Base-by-base conservation (phyloP, 208 protist genomes). In the Sergeia podlipaevii region DNA sequence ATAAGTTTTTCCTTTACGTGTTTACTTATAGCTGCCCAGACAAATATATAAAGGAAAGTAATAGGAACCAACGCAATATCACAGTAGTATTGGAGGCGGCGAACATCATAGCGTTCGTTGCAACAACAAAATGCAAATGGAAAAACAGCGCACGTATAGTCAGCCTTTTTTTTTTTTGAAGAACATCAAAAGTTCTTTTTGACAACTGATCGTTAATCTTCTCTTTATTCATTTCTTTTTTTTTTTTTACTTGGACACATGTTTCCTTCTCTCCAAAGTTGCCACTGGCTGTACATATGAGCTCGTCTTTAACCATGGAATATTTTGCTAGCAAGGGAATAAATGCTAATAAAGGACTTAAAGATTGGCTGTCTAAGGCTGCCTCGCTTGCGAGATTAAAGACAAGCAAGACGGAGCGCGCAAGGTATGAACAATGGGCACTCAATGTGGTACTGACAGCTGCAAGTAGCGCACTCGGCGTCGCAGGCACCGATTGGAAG, bases 401-500 rank as follows among this genome's bases (percentile, higher is more conserved):
- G 44, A 29, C 49, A 17, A 68, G 47, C 20, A 65, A 55, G 10
- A 67, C 42, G 10, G 77, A 79, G 33, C 60, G 61, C 21, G 48
- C 64, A 30, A 65, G 65, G 17, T 93, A 93, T 47, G 79, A 85
- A 42, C 32, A 62, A 4, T 93, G 86, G 82, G 86, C 70, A 0
- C 29, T 93, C 30, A 45, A 57, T 26, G 60, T 63, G 6, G 53
- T 93, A 24, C 79, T 90, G 47, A 66, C 83, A 3, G 77, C 79
- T 0, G 32, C 74, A 30, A 53, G 58, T 6, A 49, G 44, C 2
- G 50, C 62, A 10, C 65, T 64, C 6, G 75, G 74, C 6, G 56
- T 80, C 15, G 60, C 59, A 15, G 63, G 59, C 7, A 66, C 73
- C 18, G 48, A 69, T 17, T 93, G 86, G 82, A 44, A 58, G 11